Conservation (phyloP, 495 filamentous ascomycete species). For the Aspergillus indologenus region DNA sequence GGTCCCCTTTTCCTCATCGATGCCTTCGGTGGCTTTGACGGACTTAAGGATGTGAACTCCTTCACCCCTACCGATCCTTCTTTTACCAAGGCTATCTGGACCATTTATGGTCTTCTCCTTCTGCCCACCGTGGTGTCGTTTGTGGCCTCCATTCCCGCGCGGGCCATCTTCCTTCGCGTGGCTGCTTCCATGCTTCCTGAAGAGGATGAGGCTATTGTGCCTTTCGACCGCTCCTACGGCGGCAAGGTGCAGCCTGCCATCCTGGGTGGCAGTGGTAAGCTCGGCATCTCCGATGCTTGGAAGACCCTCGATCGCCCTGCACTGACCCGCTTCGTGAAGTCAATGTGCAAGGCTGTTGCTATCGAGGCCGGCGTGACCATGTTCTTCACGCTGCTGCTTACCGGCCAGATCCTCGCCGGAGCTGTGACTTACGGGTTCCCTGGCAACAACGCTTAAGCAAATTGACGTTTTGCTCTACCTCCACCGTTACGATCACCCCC, state of each 20-base stretch:
- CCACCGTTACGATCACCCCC: not conserved
- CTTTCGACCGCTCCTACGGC: conserved; percentile 70
- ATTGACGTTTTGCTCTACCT: not conserved
- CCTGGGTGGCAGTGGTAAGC: conserved; percentile 64
- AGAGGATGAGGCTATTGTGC: conserved; percentile 66
- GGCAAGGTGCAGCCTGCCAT: conserved; percentile 57
- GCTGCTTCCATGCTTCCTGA: conserved; percentile 71
- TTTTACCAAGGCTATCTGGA: conserved; percentile 19
- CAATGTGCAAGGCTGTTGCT: conserved; percentile 62
- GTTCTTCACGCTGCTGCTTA: conserved; percentile 37
- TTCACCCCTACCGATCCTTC: not conserved
- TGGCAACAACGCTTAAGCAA: conserved; percentile 2
- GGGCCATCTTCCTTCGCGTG: conserved; percentile 62
- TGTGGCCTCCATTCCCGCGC: conserved; percentile 58
- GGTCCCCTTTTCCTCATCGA: conserved; percentile 36
- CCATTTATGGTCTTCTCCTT: conserved; percentile 32
- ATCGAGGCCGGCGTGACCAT: conserved; percentile 46
- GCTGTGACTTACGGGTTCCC: conserved; percentile 10
- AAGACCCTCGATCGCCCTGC: conserved; percentile 63
- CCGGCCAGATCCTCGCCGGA: conserved; percentile 33
- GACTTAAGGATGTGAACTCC: no score
- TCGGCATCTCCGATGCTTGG: conserved; percentile 70
- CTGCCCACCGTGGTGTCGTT: conserved; percentile 38
- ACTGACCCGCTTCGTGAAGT: conserved; percentile 62
- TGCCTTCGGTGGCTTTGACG: conserved; percentile 28